Evolutionary conservation across 2,329 filamentous ascomycete genomes (phyloP).

Genomic region (Verticillium nonalfalfae): DNA sequence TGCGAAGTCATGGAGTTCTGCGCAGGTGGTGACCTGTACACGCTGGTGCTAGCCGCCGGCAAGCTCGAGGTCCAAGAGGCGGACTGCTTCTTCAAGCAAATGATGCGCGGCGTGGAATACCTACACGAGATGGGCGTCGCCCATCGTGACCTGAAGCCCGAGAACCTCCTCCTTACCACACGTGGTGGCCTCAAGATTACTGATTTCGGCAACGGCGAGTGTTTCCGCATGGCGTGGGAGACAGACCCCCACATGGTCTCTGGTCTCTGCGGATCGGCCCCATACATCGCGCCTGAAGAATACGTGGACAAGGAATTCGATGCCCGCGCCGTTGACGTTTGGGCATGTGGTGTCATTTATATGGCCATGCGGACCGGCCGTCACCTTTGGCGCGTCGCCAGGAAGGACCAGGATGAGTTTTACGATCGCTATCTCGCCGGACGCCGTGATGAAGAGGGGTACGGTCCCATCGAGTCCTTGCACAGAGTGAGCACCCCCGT

Average conservation of each 20-base stretch:
- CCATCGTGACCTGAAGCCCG: slow-evolving; percentile 92
- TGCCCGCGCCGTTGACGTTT: slow-evolving; percentile 93
- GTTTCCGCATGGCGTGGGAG: slow-evolving; percentile 99
- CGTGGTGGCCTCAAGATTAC: slow-evolving; percentile 94
- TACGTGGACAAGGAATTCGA: slow-evolving; percentile 95
- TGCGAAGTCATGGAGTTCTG: slow-evolving; percentile 99
- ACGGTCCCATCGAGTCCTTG: slow-evolving; percentile 90
- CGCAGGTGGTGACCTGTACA: slow-evolving; percentile 92
- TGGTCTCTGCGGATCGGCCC: slow-evolving; percentile 90
- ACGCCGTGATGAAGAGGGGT: slow-evolving; percentile 88
- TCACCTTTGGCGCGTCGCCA: slow-evolving; percentile 94
- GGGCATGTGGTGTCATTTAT: slow-evolving; percentile 98
- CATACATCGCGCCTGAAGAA: slow-evolving; percentile 96
- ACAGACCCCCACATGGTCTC: slow-evolving; percentile 98
- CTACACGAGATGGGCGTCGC: slow-evolving; percentile 99
- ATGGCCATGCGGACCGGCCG: slow-evolving; percentile 98
- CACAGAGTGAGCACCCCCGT: slow-evolving; percentile 66
- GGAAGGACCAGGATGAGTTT: slow-evolving; percentile 95
- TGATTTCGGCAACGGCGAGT: slow-evolving; percentile 97
- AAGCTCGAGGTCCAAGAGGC: slow-evolving; percentile 90
- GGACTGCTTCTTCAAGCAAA: slow-evolving; percentile 98
- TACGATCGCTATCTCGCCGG: slow-evolving; percentile 92
- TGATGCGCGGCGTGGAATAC: slow-evolving; percentile 98
- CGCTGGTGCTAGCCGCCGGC: slow-evolving; percentile 80
- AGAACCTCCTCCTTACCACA: slow-evolving; percentile 89